A percentile compares a stretch with the other conserved stretches of the same genome.
Conservation (phyloP, 2,329 filamentous ascomycete genomes). For the Microthyrium microscopicum region DNA sequence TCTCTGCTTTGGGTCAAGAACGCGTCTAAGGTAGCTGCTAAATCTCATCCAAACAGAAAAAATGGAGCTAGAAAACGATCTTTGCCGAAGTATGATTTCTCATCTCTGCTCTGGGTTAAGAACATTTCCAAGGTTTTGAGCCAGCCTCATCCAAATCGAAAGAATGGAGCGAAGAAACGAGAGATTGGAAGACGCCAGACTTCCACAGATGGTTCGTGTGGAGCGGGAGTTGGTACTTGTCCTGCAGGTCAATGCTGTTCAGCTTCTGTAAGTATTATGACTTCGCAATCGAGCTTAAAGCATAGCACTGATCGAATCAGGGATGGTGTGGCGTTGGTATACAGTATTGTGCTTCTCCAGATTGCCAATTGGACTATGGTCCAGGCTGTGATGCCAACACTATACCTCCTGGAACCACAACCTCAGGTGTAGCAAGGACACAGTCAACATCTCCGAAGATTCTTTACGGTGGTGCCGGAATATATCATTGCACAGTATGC, state of each 20-base stretch:
- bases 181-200: neutral
- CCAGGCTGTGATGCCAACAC: constrained; percentile 43
- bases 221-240: constrained; percentile 4
- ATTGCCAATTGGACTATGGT: constrained; percentile 45
- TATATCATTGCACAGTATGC: constrained; percentile 36
- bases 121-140: neutral
- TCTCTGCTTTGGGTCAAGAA: neutral
- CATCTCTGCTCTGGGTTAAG: neutral
- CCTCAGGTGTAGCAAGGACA: constrained; percentile 34
- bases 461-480: constrained; percentile 38
- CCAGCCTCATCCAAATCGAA: constrained; percentile 1
- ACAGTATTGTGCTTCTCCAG: constrained; percentile 43
- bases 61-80: neutral
- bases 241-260: constrained; percentile 7
- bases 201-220: constrained; percentile 2
- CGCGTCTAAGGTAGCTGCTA: neutral
- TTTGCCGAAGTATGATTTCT: neutral
- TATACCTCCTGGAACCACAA: constrained; percentile 37
- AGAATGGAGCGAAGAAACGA: neutral
- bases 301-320: neutral
- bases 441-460: no score
- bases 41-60: neutral
- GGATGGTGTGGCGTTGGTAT: constrained; percentile 37
- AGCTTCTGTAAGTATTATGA: neutral
- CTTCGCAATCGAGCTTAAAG: neutral